Percentiles rank a stretch among this genome's conserved stretches.
Conservation (phyloP, 331 rosid species). For the Pyrus hybrid region DNA sequence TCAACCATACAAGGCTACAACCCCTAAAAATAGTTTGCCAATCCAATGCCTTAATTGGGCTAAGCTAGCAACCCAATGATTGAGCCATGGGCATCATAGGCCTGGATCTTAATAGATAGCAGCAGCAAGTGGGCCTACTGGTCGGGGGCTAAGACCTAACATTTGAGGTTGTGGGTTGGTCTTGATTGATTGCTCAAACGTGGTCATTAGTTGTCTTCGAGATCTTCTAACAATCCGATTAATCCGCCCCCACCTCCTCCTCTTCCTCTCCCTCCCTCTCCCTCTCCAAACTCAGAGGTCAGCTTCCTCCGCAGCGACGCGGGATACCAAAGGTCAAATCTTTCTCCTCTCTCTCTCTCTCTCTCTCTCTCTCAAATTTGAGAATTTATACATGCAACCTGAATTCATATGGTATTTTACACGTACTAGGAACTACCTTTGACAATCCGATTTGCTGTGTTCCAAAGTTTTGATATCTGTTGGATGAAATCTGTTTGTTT, state of each 20-base stretch:
- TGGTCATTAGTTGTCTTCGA: background rate
- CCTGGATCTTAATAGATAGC: background rate
- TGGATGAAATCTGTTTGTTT: background rate
- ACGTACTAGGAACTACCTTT: background rate
- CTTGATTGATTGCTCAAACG: background rate
- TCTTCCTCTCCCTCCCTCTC: background rate
- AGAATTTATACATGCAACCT: background rate
- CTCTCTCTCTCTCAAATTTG: background rate
- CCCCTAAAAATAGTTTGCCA: background rate
- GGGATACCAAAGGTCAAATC: slow-evolving; percentile 11
- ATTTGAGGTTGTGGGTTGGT: background rate
- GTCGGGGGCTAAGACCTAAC: background rate
- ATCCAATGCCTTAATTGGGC: no score
- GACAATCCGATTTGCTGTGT: background rate
- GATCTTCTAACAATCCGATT: background rate
- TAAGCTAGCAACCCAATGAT: background rate
- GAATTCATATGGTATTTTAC: background rate
- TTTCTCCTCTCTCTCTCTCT: background rate
- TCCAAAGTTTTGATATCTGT: background rate
- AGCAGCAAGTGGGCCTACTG: background rate
- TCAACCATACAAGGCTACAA: background rate
- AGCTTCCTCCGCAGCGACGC: background rate
- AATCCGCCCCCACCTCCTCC: background rate
- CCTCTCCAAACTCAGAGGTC: background rate
- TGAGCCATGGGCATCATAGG: background rate